A percentile compares a stretch with the other conserved stretches of the same genome.
These are phyloP conservation scores for Vigna trinervia DNA, from an alignment of 306 rosid genomes.

Conservation along the genomic window DNA sequence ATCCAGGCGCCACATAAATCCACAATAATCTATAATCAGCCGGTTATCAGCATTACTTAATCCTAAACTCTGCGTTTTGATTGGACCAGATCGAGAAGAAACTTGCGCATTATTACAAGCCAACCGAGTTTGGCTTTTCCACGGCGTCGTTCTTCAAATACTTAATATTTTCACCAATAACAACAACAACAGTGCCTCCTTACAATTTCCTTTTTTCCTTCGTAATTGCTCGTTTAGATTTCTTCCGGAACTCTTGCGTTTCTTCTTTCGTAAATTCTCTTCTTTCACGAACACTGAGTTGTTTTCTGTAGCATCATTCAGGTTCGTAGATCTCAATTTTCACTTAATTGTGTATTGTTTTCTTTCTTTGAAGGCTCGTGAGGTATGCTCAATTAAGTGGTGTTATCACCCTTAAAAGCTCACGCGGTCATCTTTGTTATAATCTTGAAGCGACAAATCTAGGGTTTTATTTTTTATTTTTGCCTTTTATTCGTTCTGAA, in stretches of 20 bases:
- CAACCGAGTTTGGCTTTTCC: slow-evolving; percentile 37
- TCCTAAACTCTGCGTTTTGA: slow-evolving; percentile 43
- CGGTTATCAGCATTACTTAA: slow-evolving; percentile 29
- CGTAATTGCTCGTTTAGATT: neutral
- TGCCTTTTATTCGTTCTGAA: neutral
- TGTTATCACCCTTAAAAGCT: neutral
- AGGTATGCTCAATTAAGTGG: neutral
- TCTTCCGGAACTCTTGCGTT: slow-evolving; percentile 12
- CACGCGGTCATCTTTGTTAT: neutral
- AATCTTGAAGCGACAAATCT: slow-evolving; percentile 28
- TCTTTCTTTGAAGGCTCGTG: neutral
- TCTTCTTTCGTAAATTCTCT: neutral
- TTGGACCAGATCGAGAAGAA: slow-evolving; percentile 43
- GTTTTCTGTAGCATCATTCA: neutral
- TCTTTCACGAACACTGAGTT: slow-evolving; percentile 23
- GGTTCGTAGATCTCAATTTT: slow-evolving; percentile 40
- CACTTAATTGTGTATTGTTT: neutral
- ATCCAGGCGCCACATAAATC: slow-evolving; percentile 59
- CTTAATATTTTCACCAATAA: neutral
- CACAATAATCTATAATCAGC: slow-evolving; percentile 33
- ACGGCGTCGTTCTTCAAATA: slow-evolving; percentile 2
- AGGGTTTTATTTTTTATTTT: slow-evolving; percentile 44
- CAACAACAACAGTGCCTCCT: slow-evolving; percentile 29
- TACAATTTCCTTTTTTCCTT: slow-evolving; percentile 1
- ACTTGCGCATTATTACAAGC: neutral